A percentile compares a stretch with the other conserved stretches of the same genome.
These are phyloP conservation scores for Climacium dendroides DNA, from an alignment of 225 moss, liverwort and hornwort species.

Conservation along the genomic window DNA sequence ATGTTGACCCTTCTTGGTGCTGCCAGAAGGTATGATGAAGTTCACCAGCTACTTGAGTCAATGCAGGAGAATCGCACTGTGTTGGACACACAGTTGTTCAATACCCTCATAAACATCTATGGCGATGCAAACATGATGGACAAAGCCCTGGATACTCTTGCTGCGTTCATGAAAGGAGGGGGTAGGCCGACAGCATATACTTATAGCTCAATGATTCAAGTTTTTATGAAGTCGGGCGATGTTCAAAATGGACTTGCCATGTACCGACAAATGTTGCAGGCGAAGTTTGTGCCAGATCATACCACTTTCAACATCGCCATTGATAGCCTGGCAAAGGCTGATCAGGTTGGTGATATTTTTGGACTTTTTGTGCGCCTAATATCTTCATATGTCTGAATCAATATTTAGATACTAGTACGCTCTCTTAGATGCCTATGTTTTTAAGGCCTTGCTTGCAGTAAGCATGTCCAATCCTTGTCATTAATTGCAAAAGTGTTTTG, in stretches of 20 bases:
- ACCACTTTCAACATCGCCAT: conserved; percentile 54
- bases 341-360: conserved; percentile 21
- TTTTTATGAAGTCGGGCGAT: conserved; percentile 35
- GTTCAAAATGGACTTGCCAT: conserved; percentile 17
- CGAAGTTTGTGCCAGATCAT: conserved; percentile 28
- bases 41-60: conserved; percentile 13
- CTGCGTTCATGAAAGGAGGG: conserved; percentile 20
- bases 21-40: conserved; percentile 25
- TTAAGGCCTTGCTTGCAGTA: neutral
- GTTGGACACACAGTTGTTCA: conserved; percentile 39
- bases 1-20: conserved; percentile 45
- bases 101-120: conserved; percentile 43
- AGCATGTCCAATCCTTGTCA: neutral
- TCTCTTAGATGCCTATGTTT: neutral
- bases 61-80: conserved; percentile 11
- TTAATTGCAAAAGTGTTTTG: neutral
- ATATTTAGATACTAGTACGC: neutral
- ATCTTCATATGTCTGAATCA: neutral
- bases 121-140: conserved; percentile 56
- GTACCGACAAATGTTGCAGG: conserved; percentile 38
- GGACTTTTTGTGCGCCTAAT: neutral
- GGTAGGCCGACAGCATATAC: conserved; percentile 35
- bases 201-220: conserved; percentile 39
- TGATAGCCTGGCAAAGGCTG: conserved; percentile 36
- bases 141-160: conserved; percentile 33